Conservation (phyloP, 371 early-diverging fungal genomes). For the Mortierella sp. region DNA sequence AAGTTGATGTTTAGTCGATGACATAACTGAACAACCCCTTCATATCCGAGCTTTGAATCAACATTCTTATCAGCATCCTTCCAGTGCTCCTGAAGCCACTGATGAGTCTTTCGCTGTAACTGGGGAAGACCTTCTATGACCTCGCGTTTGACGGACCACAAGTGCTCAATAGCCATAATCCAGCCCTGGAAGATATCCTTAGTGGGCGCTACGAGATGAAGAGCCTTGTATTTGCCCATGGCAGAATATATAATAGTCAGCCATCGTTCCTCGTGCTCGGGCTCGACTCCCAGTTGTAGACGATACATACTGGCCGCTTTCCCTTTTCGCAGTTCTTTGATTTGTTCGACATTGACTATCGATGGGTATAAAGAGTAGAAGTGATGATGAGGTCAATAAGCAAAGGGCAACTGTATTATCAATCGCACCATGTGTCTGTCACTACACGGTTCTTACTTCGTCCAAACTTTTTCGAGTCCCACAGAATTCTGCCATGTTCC, state of each 20-base stretch:
- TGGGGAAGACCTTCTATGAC: constrained; percentile 52
- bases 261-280: constrained; percentile 55
- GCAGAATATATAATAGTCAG: constrained; percentile 59
- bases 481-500: constrained; percentile 57
- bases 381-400: neutral
- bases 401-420: neutral
- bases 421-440: neutral
- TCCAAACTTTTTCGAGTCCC: constrained; percentile 61
- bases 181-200: constrained; percentile 51
- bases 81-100: constrained; percentile 60
- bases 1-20: constrained; percentile 59
- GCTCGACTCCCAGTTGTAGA: constrained; percentile 50
- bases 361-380: neutral
- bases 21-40: constrained; percentile 57
- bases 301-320: constrained; percentile 58
- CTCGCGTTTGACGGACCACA: constrained; percentile 56
- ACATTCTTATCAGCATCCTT: constrained; percentile 59
- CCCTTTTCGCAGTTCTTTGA: constrained; percentile 58
- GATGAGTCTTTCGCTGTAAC: constrained; percentile 50
- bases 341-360: constrained; percentile 61
- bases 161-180: constrained; percentile 54
- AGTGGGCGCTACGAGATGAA: constrained; percentile 59
- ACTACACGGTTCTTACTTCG: constrained; percentile 29
- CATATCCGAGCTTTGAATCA: constrained; percentile 55
- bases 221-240: constrained; percentile 57